Evolutionary conservation across 2,329 filamentous ascomycete species (phyloP).

Genomic region (Ophiobolus disseminans): DNA sequence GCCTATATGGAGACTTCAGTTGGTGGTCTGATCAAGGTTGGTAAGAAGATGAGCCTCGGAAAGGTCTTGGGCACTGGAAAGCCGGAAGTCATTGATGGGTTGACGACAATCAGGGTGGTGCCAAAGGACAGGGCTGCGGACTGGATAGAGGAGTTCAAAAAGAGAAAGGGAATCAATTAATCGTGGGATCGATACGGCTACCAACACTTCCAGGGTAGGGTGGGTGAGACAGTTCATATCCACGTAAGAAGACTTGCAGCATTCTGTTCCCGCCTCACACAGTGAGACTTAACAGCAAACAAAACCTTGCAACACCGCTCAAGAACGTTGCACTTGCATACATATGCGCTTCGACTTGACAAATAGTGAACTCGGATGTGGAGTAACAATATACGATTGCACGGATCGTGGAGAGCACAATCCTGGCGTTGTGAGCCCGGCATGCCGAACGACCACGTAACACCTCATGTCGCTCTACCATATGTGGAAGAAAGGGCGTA

Average conservation of each 20-base stretch:
- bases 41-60: slow-evolving; percentile 79
- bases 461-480: too few species aligned
- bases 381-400: too few species aligned
- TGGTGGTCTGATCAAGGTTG: slow-evolving; percentile 86
- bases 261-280: too few species aligned
- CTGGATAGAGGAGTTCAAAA: slow-evolving; percentile 90
- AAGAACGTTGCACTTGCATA: background rate
- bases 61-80: slow-evolving; percentile 78
- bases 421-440: too few species aligned
- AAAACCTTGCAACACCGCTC: too few species aligned
- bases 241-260: background rate
- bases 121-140: slow-evolving; percentile 71
- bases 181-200: too few species aligned
- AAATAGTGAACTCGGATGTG: too few species aligned
- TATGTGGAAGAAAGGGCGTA: too few species aligned
- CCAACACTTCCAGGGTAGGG: too few species aligned
- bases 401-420: too few species aligned
- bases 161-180: slow-evolving; percentile 57
- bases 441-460: too few species aligned
- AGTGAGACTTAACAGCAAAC: too few species aligned
- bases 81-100: slow-evolving; percentile 84
- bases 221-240: background rate
- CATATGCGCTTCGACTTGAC: background rate
- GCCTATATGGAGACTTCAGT: slow-evolving; percentile 85
- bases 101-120: slow-evolving; percentile 83